Evolutionary conservation across 2,329 filamentous ascomycete genomes (phyloP).

Genomic region (Lachnellula subtilissima): DNA sequence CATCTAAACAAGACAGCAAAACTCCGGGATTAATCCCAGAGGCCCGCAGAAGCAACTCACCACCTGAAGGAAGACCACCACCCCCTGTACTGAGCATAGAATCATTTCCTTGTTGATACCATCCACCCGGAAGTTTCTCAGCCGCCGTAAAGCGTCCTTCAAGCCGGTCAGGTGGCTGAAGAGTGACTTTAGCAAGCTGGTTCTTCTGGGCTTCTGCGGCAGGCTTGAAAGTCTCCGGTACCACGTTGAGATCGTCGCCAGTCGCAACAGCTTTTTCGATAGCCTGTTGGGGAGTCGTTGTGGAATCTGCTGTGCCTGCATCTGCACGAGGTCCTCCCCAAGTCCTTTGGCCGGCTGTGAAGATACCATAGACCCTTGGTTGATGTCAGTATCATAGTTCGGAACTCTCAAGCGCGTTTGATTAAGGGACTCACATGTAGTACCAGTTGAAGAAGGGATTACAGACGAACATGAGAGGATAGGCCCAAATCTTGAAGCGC

Average conservation of each 20-base stretch:
- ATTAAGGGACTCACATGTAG: conserved; percentile 60
- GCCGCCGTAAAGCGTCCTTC: conserved; percentile 76
- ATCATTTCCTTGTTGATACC: conserved; percentile 66
- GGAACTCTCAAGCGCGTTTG: not conserved
- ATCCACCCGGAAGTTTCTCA: conserved; percentile 61
- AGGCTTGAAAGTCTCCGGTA: conserved; percentile 76
- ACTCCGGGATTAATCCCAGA: not conserved
- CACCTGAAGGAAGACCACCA: conserved; percentile 28
- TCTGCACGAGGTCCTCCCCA: conserved; percentile 94
- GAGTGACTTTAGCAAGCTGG: conserved; percentile 44
- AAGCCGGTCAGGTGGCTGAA: conserved; percentile 69
- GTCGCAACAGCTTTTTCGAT: conserved; percentile 72
- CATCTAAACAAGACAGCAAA: too few relatives aligned
- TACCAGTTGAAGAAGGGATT: conserved; percentile 98
- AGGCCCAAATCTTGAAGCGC: conserved; percentile 90
- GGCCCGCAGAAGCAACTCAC: not conserved
- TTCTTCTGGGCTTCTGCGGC: conserved; percentile 48
- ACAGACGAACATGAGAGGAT: conserved; percentile 89
- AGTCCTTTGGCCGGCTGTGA: conserved; percentile 87
- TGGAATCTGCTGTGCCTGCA: conserved; percentile 70
- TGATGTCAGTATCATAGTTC: not conserved
- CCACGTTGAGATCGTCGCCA: conserved; percentile 85
- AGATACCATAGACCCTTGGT: conserved; percentile 73
- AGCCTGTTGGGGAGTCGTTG: conserved; percentile 76
- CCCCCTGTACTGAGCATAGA: conserved; percentile 54